These are phyloP conservation scores for Lignosus rhinocerotis DNA, from an alignment of 1,284 basidiomycete genomes.

Conservation along the genomic window DNA sequence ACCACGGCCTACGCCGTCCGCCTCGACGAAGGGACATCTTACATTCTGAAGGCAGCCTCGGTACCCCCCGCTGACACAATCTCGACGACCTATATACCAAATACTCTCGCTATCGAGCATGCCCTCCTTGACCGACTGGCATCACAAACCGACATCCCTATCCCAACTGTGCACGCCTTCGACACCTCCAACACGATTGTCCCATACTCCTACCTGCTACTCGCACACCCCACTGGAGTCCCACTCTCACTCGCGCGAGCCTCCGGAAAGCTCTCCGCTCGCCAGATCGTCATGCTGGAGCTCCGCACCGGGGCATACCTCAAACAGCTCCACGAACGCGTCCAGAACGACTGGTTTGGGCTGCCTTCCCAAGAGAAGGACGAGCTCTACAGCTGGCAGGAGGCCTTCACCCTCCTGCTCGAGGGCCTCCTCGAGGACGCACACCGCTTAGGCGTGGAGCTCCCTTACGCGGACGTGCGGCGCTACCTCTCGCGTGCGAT, in stretches of 20 bases:
- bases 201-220: conserved; percentile 33
- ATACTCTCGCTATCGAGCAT: conserved; percentile 31
- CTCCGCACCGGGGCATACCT: conserved; percentile 58
- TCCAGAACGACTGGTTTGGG: conserved; percentile 76
- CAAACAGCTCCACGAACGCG: conserved; percentile 55
- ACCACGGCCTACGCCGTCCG: conserved; percentile 18
- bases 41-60: conserved; percentile 27
- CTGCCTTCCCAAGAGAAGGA: conserved; percentile 40
- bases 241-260: conserved; percentile 39
- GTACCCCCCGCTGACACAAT: background rate
- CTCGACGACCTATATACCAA: conserved; percentile 24
- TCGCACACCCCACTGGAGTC: conserved; percentile 27
- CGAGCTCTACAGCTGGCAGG: conserved; percentile 68
- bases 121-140: conserved; percentile 27
- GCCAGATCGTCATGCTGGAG: conserved; percentile 51
- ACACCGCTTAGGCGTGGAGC: conserved; percentile 20
- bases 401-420: conserved; percentile 60
- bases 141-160: conserved; percentile 29
- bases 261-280: conserved; percentile 40
- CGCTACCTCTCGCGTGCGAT: conserved; percentile 62
- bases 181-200: conserved; percentile 24
- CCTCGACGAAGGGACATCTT: conserved; percentile 18
- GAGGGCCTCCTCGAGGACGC: conserved; percentile 51
- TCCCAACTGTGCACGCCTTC: conserved; percentile 21
- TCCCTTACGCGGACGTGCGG: conserved; percentile 49